Base-by-base conservation (phyloP, 1,284 basidiomycete species). In the Naganishia sp. region DNA sequence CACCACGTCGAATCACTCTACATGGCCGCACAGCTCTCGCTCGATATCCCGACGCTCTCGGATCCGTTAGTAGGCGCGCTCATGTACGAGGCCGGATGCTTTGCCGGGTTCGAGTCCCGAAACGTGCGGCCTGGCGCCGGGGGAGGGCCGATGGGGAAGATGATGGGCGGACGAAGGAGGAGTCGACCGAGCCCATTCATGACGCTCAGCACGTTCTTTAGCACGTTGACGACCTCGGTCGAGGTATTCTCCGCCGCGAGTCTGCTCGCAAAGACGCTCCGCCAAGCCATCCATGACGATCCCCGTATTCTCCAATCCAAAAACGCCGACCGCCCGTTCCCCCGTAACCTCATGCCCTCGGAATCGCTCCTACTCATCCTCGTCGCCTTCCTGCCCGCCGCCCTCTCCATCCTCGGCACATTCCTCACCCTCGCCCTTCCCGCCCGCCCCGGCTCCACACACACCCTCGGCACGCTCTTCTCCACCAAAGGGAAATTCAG, bases 1-100 rank as follows among this genome's bases (percentile, higher is more conserved):
- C 88, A 87, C 73, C 81, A 84, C 51, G 84, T 91, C 71, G 89
- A 91, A 76, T 85, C 86, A 70, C 83, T 86, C 65, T 90, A 90
- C 75, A 83, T 92, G 74, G 83, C 86, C 69, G 86, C 88, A 69
- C 85, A 89, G 67, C 82, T 92, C 31, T 85, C 85, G 47, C 83
- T 92, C 64, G 89, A 92, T 72, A 83, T 90, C 46, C 89, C 89
- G 61, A 87, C 88, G 5, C 81, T 90, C 54, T 82, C 86, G 54
- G 87, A 90, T 72, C 87, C 89, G 45, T 76, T 82, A 68, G 82
- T 88, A 23, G 85, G 86, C 63, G 88, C 90, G 71, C 83, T 91
- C 39, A 81, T 92, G n/a, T 85, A 88, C 70, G 90, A 92, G 78
- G 90, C 90, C 17, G 90, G 70, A 2, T 68, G 72, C 13, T 72